A percentile compares a stretch with the other conserved stretches of the same genome.
These are phyloP conservation scores for Verticillium longisporum DNA, from an alignment of 2,329 filamentous ascomycete genomes.

Conservation along the genomic window DNA sequence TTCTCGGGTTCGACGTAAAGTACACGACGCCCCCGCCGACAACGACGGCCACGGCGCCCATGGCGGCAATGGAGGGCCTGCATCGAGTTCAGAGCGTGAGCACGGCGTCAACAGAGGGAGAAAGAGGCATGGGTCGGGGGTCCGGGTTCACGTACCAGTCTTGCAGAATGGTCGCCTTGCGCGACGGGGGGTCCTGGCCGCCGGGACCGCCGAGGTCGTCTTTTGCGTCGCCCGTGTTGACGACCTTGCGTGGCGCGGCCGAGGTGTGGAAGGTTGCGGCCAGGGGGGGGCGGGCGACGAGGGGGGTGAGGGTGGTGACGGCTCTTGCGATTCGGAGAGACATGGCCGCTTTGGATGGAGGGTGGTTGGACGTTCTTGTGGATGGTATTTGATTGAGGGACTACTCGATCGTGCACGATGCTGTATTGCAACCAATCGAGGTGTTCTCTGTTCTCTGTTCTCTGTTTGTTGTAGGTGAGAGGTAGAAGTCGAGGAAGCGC, in stretches of 20 bases:
- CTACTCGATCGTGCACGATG: too few relatives aligned
- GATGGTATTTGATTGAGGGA: too few relatives aligned
- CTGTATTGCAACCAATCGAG: too few relatives aligned
- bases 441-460: background rate
- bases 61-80: slow-evolving; percentile 7
- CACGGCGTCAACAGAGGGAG: too few relatives aligned
- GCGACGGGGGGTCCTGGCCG: slow-evolving; percentile 6
- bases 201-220: slow-evolving; percentile 9
- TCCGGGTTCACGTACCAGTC: slow-evolving; percentile 3
- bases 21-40: slow-evolving; percentile 7
- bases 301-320: background rate
- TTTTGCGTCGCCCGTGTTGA: slow-evolving; percentile 1
- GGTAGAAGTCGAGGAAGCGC: background rate
- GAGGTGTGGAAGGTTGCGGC: background rate
- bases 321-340: background rate
- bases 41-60: slow-evolving; percentile 4
- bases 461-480: too few relatives aligned
- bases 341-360: background rate
- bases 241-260: background rate
- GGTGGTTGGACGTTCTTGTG: background rate
- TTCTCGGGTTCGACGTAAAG: slow-evolving; percentile 5
- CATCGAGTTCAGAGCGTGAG: background rate
- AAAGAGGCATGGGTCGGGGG: background rate
- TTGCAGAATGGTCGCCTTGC: background rate
- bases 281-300: background rate